Base-by-base conservation (phyloP, 257 asterid species). In the Datura wrightii region DNA sequence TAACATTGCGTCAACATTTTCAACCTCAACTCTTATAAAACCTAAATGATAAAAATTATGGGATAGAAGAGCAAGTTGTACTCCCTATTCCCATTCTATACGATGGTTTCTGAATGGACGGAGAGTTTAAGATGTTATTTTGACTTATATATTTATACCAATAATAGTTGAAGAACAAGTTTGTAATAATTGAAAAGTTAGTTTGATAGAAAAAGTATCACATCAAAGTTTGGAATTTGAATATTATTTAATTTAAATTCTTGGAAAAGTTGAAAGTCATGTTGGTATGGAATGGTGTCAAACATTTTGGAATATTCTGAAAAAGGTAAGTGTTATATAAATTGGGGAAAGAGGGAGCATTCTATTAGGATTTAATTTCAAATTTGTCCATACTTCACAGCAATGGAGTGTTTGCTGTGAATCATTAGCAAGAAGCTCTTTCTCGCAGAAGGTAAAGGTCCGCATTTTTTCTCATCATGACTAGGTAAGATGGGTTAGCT, bases 401-500 rank as follows among this genome's bases (percentile, higher is more conserved):
- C 54, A 72, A 72, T 4, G 3, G 54, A 44, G 56, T 19, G 55
- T 72, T 72, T 72, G 16, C 56, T 24, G 58, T 10, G 39, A 10
- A 46, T 72, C 37, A 46, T 72, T n/a, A 72, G 41, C 36, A 72
- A 11, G 80, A 46, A n/a, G 56, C 55, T 71, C 16, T 71, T 71
- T 71, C 31, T 71, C 9, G 56, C 39, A n/a, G 79, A 71, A 71
- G 76, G 15, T 67, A 15, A 69, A 39, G 4, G n/a, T n/a, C 39
- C 44, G 0, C 39, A 72, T 72, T n/a, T 42, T 72, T 46, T 19
- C 41, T 72, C 41, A n/a, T 72, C 80, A 72, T 46, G 19, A 72
- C 58, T 72, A 24, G 36, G 8, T 42, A 71, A 71, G 79, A 71
- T 71, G 55, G 79, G 56, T 71, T n/a, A 71, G 79, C 79, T 42